Evolutionary conservation across 108 stramenopile genomes (phyloP).

Genomic region (Discostella pseudostelligera): DNA sequence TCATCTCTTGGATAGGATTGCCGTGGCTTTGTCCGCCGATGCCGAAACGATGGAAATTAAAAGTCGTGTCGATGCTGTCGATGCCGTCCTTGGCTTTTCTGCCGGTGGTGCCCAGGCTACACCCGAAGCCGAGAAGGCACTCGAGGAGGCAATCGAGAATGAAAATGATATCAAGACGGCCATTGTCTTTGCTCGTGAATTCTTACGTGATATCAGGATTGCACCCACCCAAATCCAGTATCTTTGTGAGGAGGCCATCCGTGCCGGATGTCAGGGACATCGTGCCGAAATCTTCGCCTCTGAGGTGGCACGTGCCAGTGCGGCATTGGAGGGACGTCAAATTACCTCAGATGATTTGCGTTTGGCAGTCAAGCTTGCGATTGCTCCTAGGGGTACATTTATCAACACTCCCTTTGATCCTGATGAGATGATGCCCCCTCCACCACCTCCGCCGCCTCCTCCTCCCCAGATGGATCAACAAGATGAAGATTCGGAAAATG

Average conservation of each 20-base stretch:
- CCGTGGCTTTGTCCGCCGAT: slow-evolving; percentile 87
- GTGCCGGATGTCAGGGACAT: slow-evolving; percentile 95
- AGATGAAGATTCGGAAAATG: slow-evolving; percentile 73
- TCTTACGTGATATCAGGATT: slow-evolving; percentile 77
- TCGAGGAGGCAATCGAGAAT: slow-evolving; percentile 72
- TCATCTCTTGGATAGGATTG: slow-evolving; percentile 93
- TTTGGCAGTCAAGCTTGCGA: slow-evolving; percentile 93
- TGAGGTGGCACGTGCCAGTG: slow-evolving; percentile 89
- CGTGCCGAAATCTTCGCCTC: slow-evolving; percentile 95
- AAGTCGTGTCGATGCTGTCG: slow-evolving; percentile 84
- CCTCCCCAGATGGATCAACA: slow-evolving; percentile 82
- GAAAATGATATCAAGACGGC: slow-evolving; percentile 93
- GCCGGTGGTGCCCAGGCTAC: slow-evolving; percentile 63
- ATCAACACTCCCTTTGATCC: slow-evolving; percentile 83
- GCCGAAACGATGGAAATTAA: slow-evolving; percentile 73
- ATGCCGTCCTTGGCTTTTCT: slow-evolving; percentile 80
- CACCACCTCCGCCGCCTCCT: slow-evolving; percentile 91
- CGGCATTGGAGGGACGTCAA: slow-evolving; percentile 91
- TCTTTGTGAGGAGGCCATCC: slow-evolving; percentile 93
- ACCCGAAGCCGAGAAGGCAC: slow-evolving; percentile 57
- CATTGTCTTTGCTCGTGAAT: slow-evolving; percentile 92
- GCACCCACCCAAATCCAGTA: slow-evolving; percentile 91
- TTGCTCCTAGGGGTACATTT: slow-evolving; percentile 93
- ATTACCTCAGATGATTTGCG: slow-evolving; percentile 83
- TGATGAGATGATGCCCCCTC: slow-evolving; percentile 84